Conservation (phyloP, 139 green algal genomes). For the Pleodorina starrii region DNA sequence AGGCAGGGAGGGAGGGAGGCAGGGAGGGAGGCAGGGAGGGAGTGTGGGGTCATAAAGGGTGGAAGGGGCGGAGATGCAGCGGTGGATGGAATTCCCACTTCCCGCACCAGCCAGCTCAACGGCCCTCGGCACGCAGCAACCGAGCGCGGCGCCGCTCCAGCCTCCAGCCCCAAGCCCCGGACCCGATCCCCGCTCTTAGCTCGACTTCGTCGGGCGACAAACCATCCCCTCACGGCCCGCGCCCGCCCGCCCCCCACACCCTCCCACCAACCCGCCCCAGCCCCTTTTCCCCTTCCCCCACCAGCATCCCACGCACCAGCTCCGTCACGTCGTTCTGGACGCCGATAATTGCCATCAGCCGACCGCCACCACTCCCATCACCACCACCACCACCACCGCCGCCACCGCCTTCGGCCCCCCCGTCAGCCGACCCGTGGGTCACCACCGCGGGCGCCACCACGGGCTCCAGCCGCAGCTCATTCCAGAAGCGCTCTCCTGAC, state of each 20-base stretch:
- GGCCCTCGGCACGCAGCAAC: background rate
- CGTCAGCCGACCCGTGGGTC: constrained; percentile 44
- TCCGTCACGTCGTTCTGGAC: constrained; percentile 91
- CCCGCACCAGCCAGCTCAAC: too few relatives aligned
- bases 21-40: background rate
- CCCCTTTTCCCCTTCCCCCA: background rate
- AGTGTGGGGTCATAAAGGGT: too few relatives aligned
- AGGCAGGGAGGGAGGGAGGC: background rate
- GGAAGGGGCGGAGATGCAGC: too few relatives aligned
- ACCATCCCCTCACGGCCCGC: too few relatives aligned
- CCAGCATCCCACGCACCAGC: constrained; percentile 58
- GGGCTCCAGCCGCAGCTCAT: constrained; percentile 85
- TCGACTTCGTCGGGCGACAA: too few relatives aligned
- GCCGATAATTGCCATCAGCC: constrained; percentile 84
- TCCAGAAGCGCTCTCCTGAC: constrained; percentile 90
- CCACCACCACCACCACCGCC: too few relatives aligned
- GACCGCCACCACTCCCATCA: too few relatives aligned
- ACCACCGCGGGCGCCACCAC: constrained; percentile 76
- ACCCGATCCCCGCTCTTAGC: background rate
- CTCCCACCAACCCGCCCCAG: too few relatives aligned
- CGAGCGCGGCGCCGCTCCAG: too few relatives aligned
- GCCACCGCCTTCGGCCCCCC: too few relatives aligned
- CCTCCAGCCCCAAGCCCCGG: background rate
- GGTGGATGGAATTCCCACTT: too few relatives aligned
- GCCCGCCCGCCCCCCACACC: too few relatives aligned